These are phyloP conservation scores for Arthrinium puccinioides DNA, from an alignment of 2,329 filamentous ascomycete genomes.

Conservation along the genomic window DNA sequence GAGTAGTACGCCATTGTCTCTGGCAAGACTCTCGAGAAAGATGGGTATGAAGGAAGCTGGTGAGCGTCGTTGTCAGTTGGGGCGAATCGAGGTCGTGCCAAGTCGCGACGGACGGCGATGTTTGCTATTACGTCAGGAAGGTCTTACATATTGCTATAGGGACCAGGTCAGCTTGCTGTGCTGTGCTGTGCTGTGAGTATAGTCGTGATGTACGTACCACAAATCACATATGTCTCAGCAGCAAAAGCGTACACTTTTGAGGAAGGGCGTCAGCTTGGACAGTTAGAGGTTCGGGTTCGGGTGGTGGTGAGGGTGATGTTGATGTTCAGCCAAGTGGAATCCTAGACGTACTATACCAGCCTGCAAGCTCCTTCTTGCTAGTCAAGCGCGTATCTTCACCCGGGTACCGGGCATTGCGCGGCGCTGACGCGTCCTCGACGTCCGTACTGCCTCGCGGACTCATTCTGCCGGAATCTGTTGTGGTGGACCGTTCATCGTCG, in stretches of 20 bases:
- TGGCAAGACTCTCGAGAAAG: conserved; percentile 83
- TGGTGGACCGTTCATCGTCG: conserved; percentile 59
- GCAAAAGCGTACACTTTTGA: conserved; percentile 95
- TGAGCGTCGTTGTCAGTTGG: conserved; percentile 2
- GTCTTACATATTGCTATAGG: conserved; percentile 10
- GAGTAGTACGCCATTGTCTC: conserved; percentile 83
- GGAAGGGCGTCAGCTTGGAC: too few relatives aligned
- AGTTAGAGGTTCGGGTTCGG: too few relatives aligned
- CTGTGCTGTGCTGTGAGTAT: too few relatives aligned
- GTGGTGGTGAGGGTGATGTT: too few relatives aligned
- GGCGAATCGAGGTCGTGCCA: neutral
- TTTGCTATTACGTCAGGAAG: too few relatives aligned
- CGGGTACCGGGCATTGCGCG: conserved; percentile 50
- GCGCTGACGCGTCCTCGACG: conserved; percentile 27
- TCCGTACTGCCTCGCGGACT: conserved; percentile 28
- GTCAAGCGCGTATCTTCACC: conserved; percentile 88
- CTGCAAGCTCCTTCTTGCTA: conserved; percentile 76
- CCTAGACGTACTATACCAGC: too few relatives aligned
- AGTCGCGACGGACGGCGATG: neutral
- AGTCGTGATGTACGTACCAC: conserved; percentile 62
- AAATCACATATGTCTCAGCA: conserved; percentile 93
- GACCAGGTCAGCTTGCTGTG: too few relatives aligned
- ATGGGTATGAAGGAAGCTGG: conserved; percentile 92
- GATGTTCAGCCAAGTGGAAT: too few relatives aligned
- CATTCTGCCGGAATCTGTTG: conserved; percentile 29